A percentile compares a stretch with the other conserved stretches of the same genome.
These are phyloP conservation scores for Candida germanica DNA, from an alignment of 805 yeast genomes.

Conservation along the genomic window DNA sequence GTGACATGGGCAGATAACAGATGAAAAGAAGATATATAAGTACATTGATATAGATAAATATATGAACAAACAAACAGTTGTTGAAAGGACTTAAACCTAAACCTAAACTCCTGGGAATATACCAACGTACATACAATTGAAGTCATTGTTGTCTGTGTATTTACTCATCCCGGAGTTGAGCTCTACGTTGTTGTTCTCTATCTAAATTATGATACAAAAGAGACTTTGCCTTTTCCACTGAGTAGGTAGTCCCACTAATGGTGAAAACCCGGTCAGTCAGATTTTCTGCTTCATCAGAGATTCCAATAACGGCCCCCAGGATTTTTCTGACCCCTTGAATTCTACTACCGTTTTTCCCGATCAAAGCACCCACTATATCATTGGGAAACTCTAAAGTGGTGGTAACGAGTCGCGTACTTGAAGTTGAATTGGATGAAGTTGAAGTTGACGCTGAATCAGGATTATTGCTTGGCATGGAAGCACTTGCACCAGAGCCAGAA, in stretches of 20 bases:
- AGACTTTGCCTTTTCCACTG: conserved; percentile 56
- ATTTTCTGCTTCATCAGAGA: conserved; percentile 66
- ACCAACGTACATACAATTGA: no score
- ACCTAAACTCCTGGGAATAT: no score
- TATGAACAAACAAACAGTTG: no score
- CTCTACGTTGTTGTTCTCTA: conserved; percentile 39
- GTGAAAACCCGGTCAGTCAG: conserved; percentile 67
- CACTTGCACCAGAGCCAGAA: neutral
- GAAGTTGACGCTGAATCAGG: no score
- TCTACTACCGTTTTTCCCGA: conserved; percentile 82
- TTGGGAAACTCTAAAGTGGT: conserved; percentile 63
- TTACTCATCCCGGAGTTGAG: conserved; percentile 1
- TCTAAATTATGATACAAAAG: conserved; percentile 58
- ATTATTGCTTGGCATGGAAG: neutral
- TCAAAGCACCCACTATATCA: conserved; percentile 83
- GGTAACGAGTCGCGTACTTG: conserved; percentile 15
- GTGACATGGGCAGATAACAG: no score
- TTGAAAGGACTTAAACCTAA: no score
- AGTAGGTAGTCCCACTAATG: conserved; percentile 56
- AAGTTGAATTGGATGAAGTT: conserved; percentile 1
- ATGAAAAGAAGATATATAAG: no score
- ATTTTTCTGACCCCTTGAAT: conserved; percentile 80
- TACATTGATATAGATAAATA: no score
- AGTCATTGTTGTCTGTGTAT: no score
- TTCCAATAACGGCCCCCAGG: conserved; percentile 75